A percentile compares a stretch with the other conserved stretches of the same genome.
phyloP scores from a whole-genome alignment of 192 early-diverging fungal genomes.

The Anaeromyces robustus region DNA sequence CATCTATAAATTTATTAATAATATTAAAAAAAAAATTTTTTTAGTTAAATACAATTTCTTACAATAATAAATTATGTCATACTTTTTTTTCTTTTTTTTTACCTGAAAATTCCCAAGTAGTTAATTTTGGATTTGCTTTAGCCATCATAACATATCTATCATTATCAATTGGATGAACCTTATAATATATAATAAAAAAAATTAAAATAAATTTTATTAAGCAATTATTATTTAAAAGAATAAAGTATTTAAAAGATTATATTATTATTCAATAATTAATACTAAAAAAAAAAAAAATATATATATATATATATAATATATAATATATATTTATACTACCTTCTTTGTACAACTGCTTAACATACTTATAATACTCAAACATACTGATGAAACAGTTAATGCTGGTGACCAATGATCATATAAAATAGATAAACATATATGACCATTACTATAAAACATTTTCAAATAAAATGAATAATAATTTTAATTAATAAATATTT shows the following conservation, averaged over 20 bases:
- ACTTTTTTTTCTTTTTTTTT: not conserved
- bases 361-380: conserved; percentile 84
- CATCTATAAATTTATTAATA: no score
- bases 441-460: conserved; percentile 67
- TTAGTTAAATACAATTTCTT: no score
- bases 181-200: not conserved
- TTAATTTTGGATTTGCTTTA: not conserved
- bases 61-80: no score
- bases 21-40: no score
- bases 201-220: no score
- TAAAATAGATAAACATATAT: conserved; percentile 90
- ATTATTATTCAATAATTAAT: no score
- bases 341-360: conserved; percentile 23
- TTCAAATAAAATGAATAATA: no score
- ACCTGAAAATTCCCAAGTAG: not conserved
- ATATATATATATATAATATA: no score
- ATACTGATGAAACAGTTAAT: conserved; percentile 73
- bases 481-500: no score
- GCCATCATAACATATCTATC: not conserved
- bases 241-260: not conserved
- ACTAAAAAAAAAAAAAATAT: no score
- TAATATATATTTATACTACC: not conserved
- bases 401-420: conserved; percentile 91
- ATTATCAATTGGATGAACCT: not conserved
- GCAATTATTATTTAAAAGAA: no score